Conservation (phyloP, 2,329 filamentous ascomycete genomes). For the Alternaria triticina region DNA sequence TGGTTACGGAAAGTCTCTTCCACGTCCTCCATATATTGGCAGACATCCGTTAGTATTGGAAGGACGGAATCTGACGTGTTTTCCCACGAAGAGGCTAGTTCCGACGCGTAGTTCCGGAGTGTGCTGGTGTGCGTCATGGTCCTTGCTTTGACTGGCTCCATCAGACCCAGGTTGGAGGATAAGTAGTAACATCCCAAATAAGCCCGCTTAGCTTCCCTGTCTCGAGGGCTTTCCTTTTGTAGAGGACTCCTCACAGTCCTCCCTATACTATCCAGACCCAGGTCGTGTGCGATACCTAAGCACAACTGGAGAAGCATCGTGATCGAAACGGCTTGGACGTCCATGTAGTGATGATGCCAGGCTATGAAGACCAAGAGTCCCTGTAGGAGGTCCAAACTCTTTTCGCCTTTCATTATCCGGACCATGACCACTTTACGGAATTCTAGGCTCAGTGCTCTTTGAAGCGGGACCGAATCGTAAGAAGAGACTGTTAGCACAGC, state of each 20-base stretch:
- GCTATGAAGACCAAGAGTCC: slow-evolving; percentile 44
- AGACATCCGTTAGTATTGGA: slow-evolving; percentile 39
- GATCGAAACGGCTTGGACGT: slow-evolving; percentile 41
- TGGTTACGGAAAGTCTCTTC: slow-evolving; percentile 40
- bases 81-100: slow-evolving; percentile 40
- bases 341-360: slow-evolving; percentile 49
- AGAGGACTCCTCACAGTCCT: slow-evolving; percentile 23
- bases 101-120: slow-evolving; percentile 40
- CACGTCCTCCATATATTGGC: slow-evolving; percentile 45
- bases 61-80: slow-evolving; percentile 38
- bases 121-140: slow-evolving; percentile 35
- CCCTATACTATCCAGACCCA: slow-evolving; percentile 38
- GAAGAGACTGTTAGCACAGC: slow-evolving; percentile 43
- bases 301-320: slow-evolving; percentile 44
- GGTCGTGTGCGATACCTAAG: slow-evolving; percentile 40
- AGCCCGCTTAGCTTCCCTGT: slow-evolving; percentile 42
- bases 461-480: slow-evolving; percentile 38
- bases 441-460: slow-evolving; percentile 41
- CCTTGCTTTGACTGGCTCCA: slow-evolving; percentile 33
- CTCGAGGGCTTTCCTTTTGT: slow-evolving; percentile 28
- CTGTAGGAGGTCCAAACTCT: slow-evolving; percentile 43
- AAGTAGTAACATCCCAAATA: slow-evolving; percentile 47
- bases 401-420: slow-evolving; percentile 46
- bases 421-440: slow-evolving; percentile 46
- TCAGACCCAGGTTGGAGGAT: slow-evolving; percentile 32